Evolutionary conservation across 345 rosid species (phyloP), one percentile per base, ranked within the genome.

Genomic region (Syzygium grande): DNA sequence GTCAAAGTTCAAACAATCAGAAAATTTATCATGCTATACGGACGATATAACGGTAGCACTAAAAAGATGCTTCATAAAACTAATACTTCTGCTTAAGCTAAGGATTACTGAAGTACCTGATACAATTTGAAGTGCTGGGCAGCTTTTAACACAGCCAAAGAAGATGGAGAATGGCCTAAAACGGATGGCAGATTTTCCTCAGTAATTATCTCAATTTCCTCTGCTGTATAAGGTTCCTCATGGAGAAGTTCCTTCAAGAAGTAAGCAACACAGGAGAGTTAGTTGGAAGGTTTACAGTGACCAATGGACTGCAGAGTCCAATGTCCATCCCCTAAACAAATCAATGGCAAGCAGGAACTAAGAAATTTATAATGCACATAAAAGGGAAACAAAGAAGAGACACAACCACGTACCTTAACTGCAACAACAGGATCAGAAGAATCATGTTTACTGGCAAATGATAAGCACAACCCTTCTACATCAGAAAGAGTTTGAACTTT

Each of bases 401-500:
- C 13, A 65, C 30, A 29, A 51, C 51, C 8, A 85, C 84, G 88
- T 93, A 98, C 99, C 98, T 97, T 95, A 87, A 98, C 98, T 65
- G 98, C 97, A 86, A 94, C 89, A 84, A 94, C 93, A 73, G 99
- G 99, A 90, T 97, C 99, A 84, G 95, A 91, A 51, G 96, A 96
- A 87, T 90, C 95, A 80, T 4, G 92, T 56, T 79, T 87, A 41
- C 91, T 51, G 38, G 98, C 96, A 85, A 94, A 97, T 85, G 96
- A 84, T 84, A 94, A 94, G 91, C 98, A 97, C 86, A 96, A 86
- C 41, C 95, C 98, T 87, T 98, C 99, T 89, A 97, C 99, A 59
- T 98, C 98, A 41, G 98, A 98, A 86, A 98, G 98, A 84, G 99
- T 97, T 91, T 94, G 93, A 54, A 95, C 97, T 86, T 95, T 93